phyloP scores from a whole-genome alignment of 2,329 filamentous ascomycete genomes.

The Penicillium sp. region DNA sequence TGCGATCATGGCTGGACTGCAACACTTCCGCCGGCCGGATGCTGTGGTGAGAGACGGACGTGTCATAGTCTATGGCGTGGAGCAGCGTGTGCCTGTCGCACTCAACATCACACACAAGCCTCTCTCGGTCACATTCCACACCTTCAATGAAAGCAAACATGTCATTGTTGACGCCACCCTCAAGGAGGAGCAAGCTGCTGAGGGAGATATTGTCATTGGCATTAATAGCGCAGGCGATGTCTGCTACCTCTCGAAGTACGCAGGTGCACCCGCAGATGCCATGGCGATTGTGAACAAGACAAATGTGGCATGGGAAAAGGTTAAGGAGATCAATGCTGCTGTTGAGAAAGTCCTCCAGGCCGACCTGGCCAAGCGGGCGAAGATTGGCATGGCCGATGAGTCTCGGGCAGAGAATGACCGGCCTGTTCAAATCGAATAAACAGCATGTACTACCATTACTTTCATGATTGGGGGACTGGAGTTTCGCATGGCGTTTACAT shows the following conservation, averaged over 20 bases:
- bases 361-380: conserved; percentile 63
- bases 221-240: conserved; percentile 88
- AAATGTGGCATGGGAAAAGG: conserved; percentile 71
- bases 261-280: conserved; percentile 79
- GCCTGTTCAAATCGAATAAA: conserved; percentile 42
- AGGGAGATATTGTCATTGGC: conserved; percentile 73
- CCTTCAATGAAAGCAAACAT: conserved; percentile 58
- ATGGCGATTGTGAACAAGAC: conserved; percentile 74
- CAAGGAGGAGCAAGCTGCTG: conserved; percentile 55
- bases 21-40: conserved; percentile 89
- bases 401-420: conserved; percentile 83
- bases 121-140: conserved; percentile 85
- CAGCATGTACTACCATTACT: conserved; percentile 24
- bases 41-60: conserved; percentile 81
- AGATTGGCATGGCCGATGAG: conserved; percentile 77
- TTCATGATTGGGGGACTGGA: conserved; percentile 27
- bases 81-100: conserved; percentile 85
- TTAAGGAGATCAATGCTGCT: conserved; percentile 73
- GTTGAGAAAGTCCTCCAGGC: conserved; percentile 72
- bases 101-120: conserved; percentile 90
- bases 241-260: conserved; percentile 87
- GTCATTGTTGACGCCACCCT: conserved; percentile 49
- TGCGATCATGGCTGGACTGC: conserved; percentile 80
- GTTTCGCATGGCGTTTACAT: conserved; percentile 17
- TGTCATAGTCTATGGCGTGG: conserved; percentile 77